A percentile compares a stretch with the other conserved stretches of the same genome.
phyloP scores from a whole-genome alignment of 1,284 basidiomycete genomes.

The Microbotryum lychnidis-dioicae region DNA sequence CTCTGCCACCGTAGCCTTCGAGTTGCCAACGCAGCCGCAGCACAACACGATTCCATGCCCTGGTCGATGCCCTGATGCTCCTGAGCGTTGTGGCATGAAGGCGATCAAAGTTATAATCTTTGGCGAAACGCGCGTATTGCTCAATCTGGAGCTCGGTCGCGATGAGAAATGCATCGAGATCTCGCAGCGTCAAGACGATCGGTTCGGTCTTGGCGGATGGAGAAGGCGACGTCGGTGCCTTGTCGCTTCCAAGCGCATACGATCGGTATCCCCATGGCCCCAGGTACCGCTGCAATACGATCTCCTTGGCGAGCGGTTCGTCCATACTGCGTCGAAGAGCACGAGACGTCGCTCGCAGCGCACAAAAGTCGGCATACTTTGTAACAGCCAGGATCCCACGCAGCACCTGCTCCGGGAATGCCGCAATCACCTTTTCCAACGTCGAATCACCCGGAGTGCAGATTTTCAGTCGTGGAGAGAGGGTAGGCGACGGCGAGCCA shows the following conservation, averaged over 20 bases:
- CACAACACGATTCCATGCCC: constrained; percentile 41
- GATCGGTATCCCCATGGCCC: constrained; percentile 26
- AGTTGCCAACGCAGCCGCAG: constrained; percentile 38
- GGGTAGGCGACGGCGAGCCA: neutral
- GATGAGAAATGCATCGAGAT: constrained; percentile 66
- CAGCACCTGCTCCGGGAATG: constrained; percentile 9
- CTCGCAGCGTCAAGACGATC: constrained; percentile 51
- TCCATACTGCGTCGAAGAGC: neutral
- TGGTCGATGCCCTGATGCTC: constrained; percentile 38
- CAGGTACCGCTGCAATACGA: constrained; percentile 32
- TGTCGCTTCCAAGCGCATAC: neutral
- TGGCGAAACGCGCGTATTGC: constrained; percentile 26
- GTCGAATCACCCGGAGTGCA: neutral
- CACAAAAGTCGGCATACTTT: constrained; percentile 12
- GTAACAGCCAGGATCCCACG: constrained; percentile 5
- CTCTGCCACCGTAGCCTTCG: constrained; percentile 4
- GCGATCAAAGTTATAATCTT: constrained; percentile 27
- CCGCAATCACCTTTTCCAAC: constrained; percentile 15
- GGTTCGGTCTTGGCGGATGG: neutral
- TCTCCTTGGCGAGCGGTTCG: constrained; percentile 17
- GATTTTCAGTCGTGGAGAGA: neutral
- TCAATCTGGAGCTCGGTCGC: constrained; percentile 10
- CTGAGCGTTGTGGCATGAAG: constrained; percentile 37
- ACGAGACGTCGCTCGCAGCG: constrained; percentile 15
- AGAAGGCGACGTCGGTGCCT: neutral